Percentiles rank a stretch among this genome's conserved stretches.
phyloP scores from a whole-genome alignment of 768 basidiomycete species.

The Suillus cothurnatus region DNA sequence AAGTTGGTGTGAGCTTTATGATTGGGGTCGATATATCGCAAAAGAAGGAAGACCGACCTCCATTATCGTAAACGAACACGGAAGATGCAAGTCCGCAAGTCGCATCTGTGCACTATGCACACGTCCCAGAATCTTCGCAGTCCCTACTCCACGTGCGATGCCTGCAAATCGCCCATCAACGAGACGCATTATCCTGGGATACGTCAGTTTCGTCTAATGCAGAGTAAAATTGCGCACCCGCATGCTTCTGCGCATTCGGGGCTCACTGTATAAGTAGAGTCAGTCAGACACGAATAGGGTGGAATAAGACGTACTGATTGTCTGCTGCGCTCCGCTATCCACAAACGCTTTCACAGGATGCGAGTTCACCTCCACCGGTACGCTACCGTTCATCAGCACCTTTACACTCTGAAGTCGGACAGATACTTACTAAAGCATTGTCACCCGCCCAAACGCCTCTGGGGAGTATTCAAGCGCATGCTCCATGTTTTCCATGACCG shows the following conservation, averaged over 20 bases:
- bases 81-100: conserved; percentile 77
- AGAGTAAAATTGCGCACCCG: conserved; percentile 54
- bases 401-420: neutral
- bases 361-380: conserved; percentile 91
- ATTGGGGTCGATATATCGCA: neutral
- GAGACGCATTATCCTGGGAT: conserved; percentile 84
- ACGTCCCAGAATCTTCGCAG: conserved; percentile 90
- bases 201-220: conserved; percentile 8
- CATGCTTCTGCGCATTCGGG: conserved; percentile 91
- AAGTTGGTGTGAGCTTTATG: neutral
- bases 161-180: conserved; percentile 86
- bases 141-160: conserved; percentile 92
- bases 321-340: conserved; percentile 96
- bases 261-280: conserved; percentile 59
- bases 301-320: conserved; percentile 72
- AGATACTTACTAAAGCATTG: conserved; percentile 89
- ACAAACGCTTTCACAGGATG: conserved; percentile 94
- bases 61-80: conserved; percentile 94
- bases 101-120: conserved; percentile 94
- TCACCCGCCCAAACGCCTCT: conserved; percentile 91
- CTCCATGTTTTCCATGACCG: conserved; percentile 88
- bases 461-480: conserved; percentile 94
- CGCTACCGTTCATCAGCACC: conserved; percentile 44
- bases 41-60: conserved; percentile 55
- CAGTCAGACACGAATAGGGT: neutral